Evolutionary conservation across 1,284 basidiomycete species (phyloP), one percentile per base, ranked within the genome.

Genomic region (Ustilago tritici): DNA sequence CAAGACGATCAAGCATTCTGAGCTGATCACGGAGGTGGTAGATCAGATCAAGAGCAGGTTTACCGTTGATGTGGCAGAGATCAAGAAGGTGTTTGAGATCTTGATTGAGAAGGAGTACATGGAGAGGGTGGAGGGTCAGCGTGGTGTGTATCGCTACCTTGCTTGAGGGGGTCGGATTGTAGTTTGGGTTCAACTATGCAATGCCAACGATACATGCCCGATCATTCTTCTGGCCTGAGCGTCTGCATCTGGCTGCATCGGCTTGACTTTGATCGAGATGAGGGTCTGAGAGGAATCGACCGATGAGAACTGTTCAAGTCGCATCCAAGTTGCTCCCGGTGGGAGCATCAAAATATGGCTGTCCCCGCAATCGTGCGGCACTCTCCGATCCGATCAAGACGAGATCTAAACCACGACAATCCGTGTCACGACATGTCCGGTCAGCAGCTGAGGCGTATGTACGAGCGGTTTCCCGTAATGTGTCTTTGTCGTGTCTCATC

Each of bases 51-150:
- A 78, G 72, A 79, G 68, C 46, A 65, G 74, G 17, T 83, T 86
- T 61, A 67, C 79, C 12, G 75, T 85, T 2, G 82, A 82, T 35
- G 79, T 82, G 5, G 53, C 67, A 46, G 84, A 86, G 78, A 80
- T 86, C 67, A 86, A 86, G 56, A 81, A 83, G 66, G 82, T 84
- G 40, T 82, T 86, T 70, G 84, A 85, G 59, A 80, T 78, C 3
- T 54, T 86, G 28, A 84, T 85, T 43, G 84, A 85, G 14, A 83
- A 83, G 70, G 84, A 85, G 62, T 81, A 78, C 43, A 81, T 83
- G 76, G 84, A 85, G 66, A 73, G 85, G 10, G 84, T 82, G 10
- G 83, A 85, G 12, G 84, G 80, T 19, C 50, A 84, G 53, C 64
- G 83, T 12, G 79, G 79, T 28, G 55, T 84, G 43, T 85, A 86